Evolutionary conservation across 176 grass and related monocot species (phyloP).

Genomic region (Oropetium thomaeum): DNA sequence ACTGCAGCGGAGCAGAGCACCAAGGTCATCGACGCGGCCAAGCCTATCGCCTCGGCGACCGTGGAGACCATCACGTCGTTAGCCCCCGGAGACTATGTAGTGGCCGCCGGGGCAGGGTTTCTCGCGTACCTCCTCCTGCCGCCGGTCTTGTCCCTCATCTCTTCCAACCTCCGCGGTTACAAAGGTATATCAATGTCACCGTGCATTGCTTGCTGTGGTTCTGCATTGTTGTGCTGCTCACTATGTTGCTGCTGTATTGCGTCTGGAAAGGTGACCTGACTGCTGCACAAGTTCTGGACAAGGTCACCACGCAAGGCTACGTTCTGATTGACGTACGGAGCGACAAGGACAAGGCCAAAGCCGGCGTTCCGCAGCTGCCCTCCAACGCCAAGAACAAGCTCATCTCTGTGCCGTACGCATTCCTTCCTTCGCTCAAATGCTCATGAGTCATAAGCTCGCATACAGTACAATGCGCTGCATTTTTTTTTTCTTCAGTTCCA

Average conservation of each 20-base stretch:
- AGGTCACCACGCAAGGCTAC: slow-evolving; percentile 50
- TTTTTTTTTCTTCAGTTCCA: neutral
- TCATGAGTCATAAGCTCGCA: too few species aligned
- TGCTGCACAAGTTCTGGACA: slow-evolving; percentile 70
- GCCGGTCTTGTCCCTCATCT: slow-evolving; percentile 68
- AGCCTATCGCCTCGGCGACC: slow-evolving; percentile 71
- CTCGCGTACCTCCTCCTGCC: slow-evolving; percentile 81
- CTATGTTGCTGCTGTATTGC: slow-evolving; percentile 2
- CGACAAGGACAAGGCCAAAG: slow-evolving; percentile 90
- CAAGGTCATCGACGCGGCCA: slow-evolving; percentile 73
- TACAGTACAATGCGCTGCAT: too few species aligned
- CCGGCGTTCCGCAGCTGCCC: slow-evolving; percentile 78
- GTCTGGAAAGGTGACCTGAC: slow-evolving; percentile 54
- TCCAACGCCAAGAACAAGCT: slow-evolving; percentile 69
- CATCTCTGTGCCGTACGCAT: slow-evolving; percentile 64
- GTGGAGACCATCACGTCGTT: slow-evolving; percentile 66
- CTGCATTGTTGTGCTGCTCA: neutral
- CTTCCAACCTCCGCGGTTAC: slow-evolving; percentile 71
- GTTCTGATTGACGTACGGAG: slow-evolving; percentile 69
- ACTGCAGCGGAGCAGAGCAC: slow-evolving; percentile 55
- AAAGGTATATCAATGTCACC: slow-evolving; percentile 58
- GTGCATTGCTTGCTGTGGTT: neutral
- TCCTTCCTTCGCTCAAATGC: neutral
- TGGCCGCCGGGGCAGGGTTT: slow-evolving; percentile 59
- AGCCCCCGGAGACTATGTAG: slow-evolving; percentile 41